Evolutionary conservation across 176 grass and related monocot genomes (phyloP), one percentile per base, ranked within the genome.

Genomic region (Ananas comosus): DNA sequence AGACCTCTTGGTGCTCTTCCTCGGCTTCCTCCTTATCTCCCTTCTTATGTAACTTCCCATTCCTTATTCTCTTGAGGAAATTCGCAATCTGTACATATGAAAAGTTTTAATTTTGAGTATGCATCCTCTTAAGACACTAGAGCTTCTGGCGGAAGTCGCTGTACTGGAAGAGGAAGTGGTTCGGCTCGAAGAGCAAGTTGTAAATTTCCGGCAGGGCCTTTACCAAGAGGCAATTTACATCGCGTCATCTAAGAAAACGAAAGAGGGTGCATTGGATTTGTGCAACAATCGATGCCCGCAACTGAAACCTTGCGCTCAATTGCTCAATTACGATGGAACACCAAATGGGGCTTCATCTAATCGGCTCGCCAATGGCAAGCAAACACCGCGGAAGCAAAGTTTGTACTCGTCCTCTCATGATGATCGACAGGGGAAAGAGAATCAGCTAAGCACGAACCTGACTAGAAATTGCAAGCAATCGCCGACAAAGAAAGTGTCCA

Each of bases 161-260:
- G 90, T 99, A 51, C 68, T 99, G 78, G 95, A 99, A 51, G 95
- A 99, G 73, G 95, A 99, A 75, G 95, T 99, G 2, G 87, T 86
- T 48, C 80, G 90, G 48, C 85, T 99, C 9, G 95, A 99, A 91
- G 95, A 99, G 70, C 95, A 99, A 70, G 90, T 94, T 61, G 87
- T 99, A 13, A 99, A 86, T 80, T 93, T 99, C 73, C 80, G 95
- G 83, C 95, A 99, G 71, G 95, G 87, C 2, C 83, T 99, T 56
- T 99, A 86, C 78, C 87, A 94, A 79, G 95, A 99, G 80, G 95
- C 95, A 4, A 91, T 94, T 42, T 81, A 90, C 69, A 71, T 82
- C 51, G 86, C 90, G 53, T 83, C 87, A 51, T 66, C 72, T 33
- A 85, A 80, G 80, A 83, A 54, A 83, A 22, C 28, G 19, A 77